Evolutionary conservation across 352 stramenopile genomes (phyloP).

Genomic region (Globisporangium cystogenes): DNA sequence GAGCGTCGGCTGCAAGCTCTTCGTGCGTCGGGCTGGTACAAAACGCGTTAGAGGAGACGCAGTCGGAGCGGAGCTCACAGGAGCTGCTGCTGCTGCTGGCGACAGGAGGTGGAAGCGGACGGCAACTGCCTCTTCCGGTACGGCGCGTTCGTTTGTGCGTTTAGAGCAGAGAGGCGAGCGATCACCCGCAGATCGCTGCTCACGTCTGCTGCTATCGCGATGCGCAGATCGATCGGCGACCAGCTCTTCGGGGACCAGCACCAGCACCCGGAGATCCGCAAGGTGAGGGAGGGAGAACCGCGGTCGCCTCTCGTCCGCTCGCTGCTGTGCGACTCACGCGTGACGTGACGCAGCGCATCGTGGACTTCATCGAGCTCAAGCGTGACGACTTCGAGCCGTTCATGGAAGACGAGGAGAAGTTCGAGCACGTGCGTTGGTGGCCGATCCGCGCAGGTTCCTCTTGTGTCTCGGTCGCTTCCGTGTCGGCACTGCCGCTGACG

Average conservation of each 20-base stretch:
- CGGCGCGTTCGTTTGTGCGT: slow-evolving; percentile 4
- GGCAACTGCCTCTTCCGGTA: slow-evolving; percentile 85
- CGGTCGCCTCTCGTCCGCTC: background rate
- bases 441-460: background rate
- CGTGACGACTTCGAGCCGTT: slow-evolving; percentile 79
- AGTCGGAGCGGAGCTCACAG: background rate
- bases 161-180: too few species aligned
- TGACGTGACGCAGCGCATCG: slow-evolving; percentile 38
- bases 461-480: too few species aligned
- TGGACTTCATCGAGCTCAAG: slow-evolving; percentile 68
- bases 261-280: slow-evolving; percentile 55
- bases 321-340: background rate
- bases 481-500: background rate
- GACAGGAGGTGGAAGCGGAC: slow-evolving; percentile 70
- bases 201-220: background rate
- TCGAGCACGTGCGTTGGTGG: slow-evolving; percentile 53
- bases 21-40: slow-evolving; percentile 14
- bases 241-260: slow-evolving; percentile 74
- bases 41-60: background rate
- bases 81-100: background rate
- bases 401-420: slow-evolving; percentile 86
- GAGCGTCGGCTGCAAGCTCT: slow-evolving; percentile 62
- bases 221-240: slow-evolving; percentile 50
- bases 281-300: too few species aligned
- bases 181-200: too few species aligned